A percentile compares a stretch with the other conserved stretches of the same genome.
Evolutionary conservation across 1,284 basidiomycete genomes (phyloP).

Genomic region (Cutaneotrichosporon dermatis): DNA sequence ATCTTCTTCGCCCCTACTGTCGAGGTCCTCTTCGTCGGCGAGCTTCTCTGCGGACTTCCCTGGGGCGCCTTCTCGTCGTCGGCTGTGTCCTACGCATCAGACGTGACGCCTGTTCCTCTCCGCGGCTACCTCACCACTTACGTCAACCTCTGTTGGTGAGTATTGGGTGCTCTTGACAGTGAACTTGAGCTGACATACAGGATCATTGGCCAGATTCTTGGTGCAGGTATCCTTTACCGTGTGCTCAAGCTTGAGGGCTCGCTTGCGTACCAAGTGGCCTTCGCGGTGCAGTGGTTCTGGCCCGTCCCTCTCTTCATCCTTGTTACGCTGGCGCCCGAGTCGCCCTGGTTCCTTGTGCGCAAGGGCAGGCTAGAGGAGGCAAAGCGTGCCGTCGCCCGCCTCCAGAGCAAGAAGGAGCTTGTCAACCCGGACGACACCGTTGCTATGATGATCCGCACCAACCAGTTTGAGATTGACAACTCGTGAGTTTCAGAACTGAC

Average conservation of each 20-base stretch:
- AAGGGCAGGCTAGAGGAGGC: slow-evolving; percentile 25
- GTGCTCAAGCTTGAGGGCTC: slow-evolving; percentile 13
- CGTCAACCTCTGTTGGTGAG: slow-evolving; percentile 52
- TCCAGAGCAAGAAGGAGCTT: slow-evolving; percentile 16
- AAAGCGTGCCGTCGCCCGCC: slow-evolving; percentile 17
- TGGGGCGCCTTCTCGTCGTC: slow-evolving; percentile 48
- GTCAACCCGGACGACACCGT: slow-evolving; percentile 30
- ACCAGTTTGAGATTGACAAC: slow-evolving; percentile 28
- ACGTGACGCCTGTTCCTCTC: slow-evolving; percentile 48
- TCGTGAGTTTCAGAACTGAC: not conserved
- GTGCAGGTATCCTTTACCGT: slow-evolving; percentile 24
- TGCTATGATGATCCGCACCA: slow-evolving; percentile 35
- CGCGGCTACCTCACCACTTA: slow-evolving; percentile 34
- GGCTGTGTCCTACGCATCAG: slow-evolving; percentile 50
- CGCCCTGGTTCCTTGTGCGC: slow-evolving; percentile 33
- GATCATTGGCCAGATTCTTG: slow-evolving; percentile 45
- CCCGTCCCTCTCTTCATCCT: slow-evolving; percentile 29
- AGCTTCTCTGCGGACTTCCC: slow-evolving; percentile 35
- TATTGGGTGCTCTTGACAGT: too few relatives aligned
- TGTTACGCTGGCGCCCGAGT: slow-evolving; percentile 26
- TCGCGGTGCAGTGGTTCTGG: slow-evolving; percentile 49
- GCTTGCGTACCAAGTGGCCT: slow-evolving; percentile 46
- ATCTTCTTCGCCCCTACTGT: slow-evolving; percentile 43
- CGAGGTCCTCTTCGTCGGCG: slow-evolving; percentile 20
- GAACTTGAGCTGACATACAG: too few relatives aligned